Percentiles rank a stretch among this genome's conserved stretches.
phyloP scores from a whole-genome alignment of 23 red algal species.

The Agarophyton chilense region DNA sequence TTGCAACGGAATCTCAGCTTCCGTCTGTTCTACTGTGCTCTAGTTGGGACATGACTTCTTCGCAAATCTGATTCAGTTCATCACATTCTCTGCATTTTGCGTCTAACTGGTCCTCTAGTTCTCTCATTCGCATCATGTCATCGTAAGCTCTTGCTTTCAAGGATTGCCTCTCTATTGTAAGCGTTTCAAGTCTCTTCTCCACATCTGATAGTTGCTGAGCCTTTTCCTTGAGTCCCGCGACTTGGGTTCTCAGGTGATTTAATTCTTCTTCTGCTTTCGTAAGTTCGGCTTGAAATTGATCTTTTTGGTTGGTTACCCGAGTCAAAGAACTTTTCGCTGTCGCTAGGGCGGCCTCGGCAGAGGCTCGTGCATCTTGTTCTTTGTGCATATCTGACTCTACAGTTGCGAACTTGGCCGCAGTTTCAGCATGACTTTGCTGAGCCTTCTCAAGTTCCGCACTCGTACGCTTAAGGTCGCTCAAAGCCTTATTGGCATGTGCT shows the following conservation, averaged over 20 bases:
- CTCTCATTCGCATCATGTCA: slow-evolving; percentile 61
- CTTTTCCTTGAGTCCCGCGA: slow-evolving; percentile 16
- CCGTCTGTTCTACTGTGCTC: slow-evolving; percentile 20
- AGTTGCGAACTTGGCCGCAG: slow-evolving; percentile 29
- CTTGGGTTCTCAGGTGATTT: slow-evolving; percentile 14
- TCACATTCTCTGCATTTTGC: slow-evolving; percentile 54
- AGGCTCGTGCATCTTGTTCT: slow-evolving; percentile 46
- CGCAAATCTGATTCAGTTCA: slow-evolving; percentile 44
- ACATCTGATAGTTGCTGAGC: not conserved
- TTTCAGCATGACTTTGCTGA: slow-evolving; percentile 32
- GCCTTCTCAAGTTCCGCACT: slow-evolving; percentile 8
- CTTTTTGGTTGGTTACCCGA: slow-evolving; percentile 31
- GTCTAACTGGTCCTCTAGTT: slow-evolving; percentile 47
- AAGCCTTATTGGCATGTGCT: slow-evolving; percentile 53
- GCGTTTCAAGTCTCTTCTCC: slow-evolving; percentile 18
- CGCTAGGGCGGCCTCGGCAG: slow-evolving; percentile 26
- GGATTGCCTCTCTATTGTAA: slow-evolving; percentile 28
- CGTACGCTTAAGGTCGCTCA: slow-evolving; percentile 41
- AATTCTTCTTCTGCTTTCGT: slow-evolving; percentile 39
- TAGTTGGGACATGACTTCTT: slow-evolving; percentile 39
- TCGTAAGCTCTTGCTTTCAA: slow-evolving; percentile 74
- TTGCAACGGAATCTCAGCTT: too few species aligned
- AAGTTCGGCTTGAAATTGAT: slow-evolving; percentile 18
- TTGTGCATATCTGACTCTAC: slow-evolving; percentile 43
- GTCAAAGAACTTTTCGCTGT: slow-evolving; percentile 37